phyloP scores from a whole-genome alignment of 164 flowering plant genomes.

The Piper longum region DNA sequence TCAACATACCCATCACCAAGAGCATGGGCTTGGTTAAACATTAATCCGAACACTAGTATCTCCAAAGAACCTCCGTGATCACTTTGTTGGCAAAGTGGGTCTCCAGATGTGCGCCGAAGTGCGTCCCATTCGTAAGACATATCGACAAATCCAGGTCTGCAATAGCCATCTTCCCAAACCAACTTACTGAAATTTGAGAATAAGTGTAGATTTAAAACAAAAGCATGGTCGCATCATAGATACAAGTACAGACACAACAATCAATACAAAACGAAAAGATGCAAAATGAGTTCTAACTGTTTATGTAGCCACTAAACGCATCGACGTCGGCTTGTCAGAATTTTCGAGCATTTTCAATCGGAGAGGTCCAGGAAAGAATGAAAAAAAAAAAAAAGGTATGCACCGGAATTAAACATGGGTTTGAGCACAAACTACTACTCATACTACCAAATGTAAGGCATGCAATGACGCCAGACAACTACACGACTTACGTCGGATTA shows the following conservation, averaged over 20 bases:
- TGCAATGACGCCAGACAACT: no score
- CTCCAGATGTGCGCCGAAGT: conserved; percentile 16
- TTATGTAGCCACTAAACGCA: no score
- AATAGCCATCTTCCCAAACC: conserved; percentile 80
- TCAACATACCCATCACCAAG: conserved; percentile 74
- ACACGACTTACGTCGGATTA: conserved; percentile 51
- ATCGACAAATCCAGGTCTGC: conserved; percentile 18
- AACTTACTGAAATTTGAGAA: conserved; percentile 39
- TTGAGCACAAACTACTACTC: background rate
- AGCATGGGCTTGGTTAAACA: conserved; percentile 41
- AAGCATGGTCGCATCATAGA: background rate
- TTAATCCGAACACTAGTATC: conserved; percentile 49
- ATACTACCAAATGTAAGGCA: background rate
- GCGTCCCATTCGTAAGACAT: conserved; percentile 32
- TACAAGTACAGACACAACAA: background rate
- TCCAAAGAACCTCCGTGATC: conserved; percentile 21
- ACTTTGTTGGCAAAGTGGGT: conserved; percentile 14
- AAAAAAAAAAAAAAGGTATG: no score
- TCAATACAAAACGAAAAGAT: background rate
- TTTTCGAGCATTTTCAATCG: no score
- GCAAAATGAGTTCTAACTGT: no score
- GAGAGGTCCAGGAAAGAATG: no score
- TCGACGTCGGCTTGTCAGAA: no score
- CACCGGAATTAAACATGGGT: background rate
- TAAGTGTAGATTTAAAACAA: background rate